Evolutionary conservation across 2,329 filamentous ascomycete species (phyloP).

Genomic region (Drechslerella dactyloides): DNA sequence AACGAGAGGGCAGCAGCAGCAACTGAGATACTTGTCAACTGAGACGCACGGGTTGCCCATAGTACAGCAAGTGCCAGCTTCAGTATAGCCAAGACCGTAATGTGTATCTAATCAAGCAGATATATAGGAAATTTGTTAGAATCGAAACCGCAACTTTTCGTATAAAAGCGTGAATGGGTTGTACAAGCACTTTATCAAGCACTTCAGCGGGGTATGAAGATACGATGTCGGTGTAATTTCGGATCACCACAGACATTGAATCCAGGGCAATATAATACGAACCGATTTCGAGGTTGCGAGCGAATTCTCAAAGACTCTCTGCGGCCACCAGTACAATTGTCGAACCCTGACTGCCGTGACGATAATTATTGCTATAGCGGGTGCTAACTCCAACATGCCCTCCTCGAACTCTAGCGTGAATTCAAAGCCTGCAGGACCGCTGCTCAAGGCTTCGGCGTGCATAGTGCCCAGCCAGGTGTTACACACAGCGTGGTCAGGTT

Average conservation of each 20-base stretch:
- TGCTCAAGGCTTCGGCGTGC: neutral
- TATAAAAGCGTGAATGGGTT: too few species aligned
- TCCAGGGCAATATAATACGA: neutral
- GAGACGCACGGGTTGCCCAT: conserved; percentile 30
- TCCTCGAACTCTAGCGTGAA: conserved; percentile 40
- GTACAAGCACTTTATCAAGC: too few species aligned
- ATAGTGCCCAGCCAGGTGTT: neutral
- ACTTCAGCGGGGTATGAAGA: too few species aligned
- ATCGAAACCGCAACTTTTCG: neutral
- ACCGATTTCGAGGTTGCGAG: conserved; percentile 39
- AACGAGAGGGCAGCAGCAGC: conserved; percentile 35
- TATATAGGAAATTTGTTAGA: conserved; percentile 22
- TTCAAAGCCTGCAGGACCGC: conserved; percentile 12
- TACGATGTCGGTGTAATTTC: too few species aligned
- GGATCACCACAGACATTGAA: too few species aligned
- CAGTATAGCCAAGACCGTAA: conserved; percentile 26
- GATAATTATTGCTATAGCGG: conserved; percentile 28
- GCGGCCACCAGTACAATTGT: conserved; percentile 24
- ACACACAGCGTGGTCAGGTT: too few species aligned
- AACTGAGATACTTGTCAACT: conserved; percentile 28
- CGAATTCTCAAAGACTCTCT: conserved; percentile 44
- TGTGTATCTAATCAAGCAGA: conserved; percentile 19
- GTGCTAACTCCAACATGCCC: conserved; percentile 32
- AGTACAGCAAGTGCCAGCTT: conserved; percentile 30
- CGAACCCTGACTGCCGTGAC: conserved; percentile 26